phyloP scores from a whole-genome alignment of 108 stramenopile genomes.

The Cyclotella kingstonii region DNA sequence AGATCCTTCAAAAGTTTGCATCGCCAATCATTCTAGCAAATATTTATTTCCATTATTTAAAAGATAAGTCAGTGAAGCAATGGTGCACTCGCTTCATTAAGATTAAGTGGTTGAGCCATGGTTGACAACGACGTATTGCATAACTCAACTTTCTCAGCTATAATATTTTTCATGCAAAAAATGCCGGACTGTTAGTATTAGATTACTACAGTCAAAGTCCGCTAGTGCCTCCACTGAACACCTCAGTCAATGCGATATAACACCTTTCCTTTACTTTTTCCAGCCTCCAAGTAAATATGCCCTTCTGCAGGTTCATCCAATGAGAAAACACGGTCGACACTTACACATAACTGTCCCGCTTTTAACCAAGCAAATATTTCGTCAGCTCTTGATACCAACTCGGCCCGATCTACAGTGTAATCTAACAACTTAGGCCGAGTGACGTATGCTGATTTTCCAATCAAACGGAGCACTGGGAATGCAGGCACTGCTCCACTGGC shows the following conservation, averaged over 20 bases:
- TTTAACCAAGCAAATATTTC: conserved; percentile 61
- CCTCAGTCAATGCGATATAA: conserved; percentile 43
- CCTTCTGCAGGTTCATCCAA: conserved; percentile 55
- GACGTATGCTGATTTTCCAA: conserved; percentile 49
- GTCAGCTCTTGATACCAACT: conserved; percentile 45
- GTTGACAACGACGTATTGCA: no score
- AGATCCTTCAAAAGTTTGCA: no score
- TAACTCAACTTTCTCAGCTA: no score
- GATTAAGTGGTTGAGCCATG: no score
- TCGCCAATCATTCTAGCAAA: no score
- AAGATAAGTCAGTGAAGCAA: no score
- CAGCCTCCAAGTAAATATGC: conserved; percentile 55
- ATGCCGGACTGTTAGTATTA: no score
- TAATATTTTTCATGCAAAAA: no score
- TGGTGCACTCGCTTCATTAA: no score
- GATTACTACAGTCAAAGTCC: no score
- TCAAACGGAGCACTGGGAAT: conserved; percentile 55
- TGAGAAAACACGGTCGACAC: conserved; percentile 47
- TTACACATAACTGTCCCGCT: conserved; percentile 51
- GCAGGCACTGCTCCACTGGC: conserved; percentile 62
- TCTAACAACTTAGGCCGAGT: conserved; percentile 65
- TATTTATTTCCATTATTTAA: no score
- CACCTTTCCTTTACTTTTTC: conserved; percentile 60
- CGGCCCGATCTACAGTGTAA: conserved; percentile 55
- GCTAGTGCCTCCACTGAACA: no score